phyloP scores from a whole-genome alignment of 148 eudicot species.

The Silene conica region DNA sequence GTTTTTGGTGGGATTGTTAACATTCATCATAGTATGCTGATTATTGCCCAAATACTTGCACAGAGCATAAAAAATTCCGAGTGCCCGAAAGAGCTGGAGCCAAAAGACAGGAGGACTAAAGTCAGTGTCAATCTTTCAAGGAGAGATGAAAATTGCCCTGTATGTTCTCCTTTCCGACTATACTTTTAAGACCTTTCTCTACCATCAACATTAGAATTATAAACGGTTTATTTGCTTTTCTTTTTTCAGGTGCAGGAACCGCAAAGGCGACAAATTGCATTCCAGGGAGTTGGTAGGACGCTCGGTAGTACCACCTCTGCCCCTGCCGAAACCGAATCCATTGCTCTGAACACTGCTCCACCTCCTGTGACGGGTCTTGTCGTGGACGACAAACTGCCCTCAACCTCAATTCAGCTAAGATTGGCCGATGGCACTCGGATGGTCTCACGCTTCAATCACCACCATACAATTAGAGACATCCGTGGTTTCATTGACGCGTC shows the following conservation, averaged over 20 bases:
- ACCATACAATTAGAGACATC: constrained; percentile 61
- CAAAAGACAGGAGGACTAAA: constrained; percentile 46
- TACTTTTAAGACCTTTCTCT: neutral
- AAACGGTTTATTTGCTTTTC: constrained; percentile 1
- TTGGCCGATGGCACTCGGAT: constrained; percentile 81
- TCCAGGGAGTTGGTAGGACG: constrained; percentile 73
- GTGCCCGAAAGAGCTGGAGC: constrained; percentile 71
- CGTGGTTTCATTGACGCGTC: constrained; percentile 72
- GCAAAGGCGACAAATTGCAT: constrained; percentile 34
- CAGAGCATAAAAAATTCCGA: constrained; percentile 78
- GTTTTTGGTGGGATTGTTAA: too few relatives aligned
- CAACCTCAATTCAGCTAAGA: constrained; percentile 75
- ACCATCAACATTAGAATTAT: neutral
- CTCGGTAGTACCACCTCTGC: constrained; percentile 33
- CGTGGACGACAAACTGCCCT: constrained; percentile 52
- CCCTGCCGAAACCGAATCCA: constrained; percentile 26
- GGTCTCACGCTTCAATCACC: constrained; percentile 66
- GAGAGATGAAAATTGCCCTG: constrained; percentile 59
- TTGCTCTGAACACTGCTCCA: constrained; percentile 39
- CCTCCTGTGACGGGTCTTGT: constrained; percentile 49
- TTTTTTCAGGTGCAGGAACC: constrained; percentile 43
- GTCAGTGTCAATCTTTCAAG: constrained; percentile 55
- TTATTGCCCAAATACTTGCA: constrained; percentile 3
- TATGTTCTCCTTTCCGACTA: constrained; percentile 22
- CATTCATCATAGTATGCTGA: neutral